Percentiles rank a stretch among this genome's conserved stretches.
phyloP scores from a whole-genome alignment of 768 basidiomycete species.

The Hypholoma fasciculare region DNA sequence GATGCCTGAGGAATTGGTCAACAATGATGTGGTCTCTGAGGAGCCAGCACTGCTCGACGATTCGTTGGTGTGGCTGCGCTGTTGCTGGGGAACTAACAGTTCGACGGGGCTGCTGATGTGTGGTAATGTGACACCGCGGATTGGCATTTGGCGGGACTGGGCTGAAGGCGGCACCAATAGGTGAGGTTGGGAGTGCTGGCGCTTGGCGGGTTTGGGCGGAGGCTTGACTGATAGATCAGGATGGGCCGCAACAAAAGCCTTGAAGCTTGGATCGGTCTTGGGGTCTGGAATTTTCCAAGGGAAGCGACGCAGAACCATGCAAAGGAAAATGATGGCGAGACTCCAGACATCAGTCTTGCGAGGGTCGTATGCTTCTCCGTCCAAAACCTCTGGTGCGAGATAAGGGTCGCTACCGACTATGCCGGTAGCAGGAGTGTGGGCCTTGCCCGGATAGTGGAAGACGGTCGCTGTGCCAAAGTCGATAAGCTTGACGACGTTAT shows the following conservation, averaged over 20 bases:
- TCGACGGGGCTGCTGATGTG: constrained; percentile 7
- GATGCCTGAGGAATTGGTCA: constrained; percentile 36
- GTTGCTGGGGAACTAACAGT: constrained; percentile 25
- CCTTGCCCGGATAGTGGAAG: constrained; percentile 97
- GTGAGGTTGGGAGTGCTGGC: constrained; percentile 11
- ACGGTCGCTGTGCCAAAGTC: constrained; percentile 99
- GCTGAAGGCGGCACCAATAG: constrained; percentile 1
- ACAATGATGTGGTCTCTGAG: constrained; percentile 47
- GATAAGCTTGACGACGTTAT: constrained; percentile 96
- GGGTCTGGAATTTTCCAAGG: constrained; percentile 98
- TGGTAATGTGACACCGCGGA: constrained; percentile 40
- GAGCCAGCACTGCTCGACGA: constrained; percentile 34
- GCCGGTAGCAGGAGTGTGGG: constrained; percentile 76
- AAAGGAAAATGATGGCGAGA: constrained; percentile 97
- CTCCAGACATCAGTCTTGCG: constrained; percentile 99
- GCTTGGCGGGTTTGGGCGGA: constrained; percentile 31
- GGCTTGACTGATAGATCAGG: constrained; percentile 72
- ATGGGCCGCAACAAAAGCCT: constrained; percentile 89
- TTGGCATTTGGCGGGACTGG: constrained; percentile 19
- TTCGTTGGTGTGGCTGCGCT: constrained; percentile 35
- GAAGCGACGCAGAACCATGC: constrained; percentile 96
- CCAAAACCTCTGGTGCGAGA: constrained; percentile 94
- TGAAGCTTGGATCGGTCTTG: constrained; percentile 90
- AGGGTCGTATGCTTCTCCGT: constrained; percentile 83
- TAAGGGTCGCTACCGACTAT: constrained; percentile 98